phyloP scores from a whole-genome alignment of 2,329 filamentous ascomycete species.

The Cladophialophora exuberans region DNA sequence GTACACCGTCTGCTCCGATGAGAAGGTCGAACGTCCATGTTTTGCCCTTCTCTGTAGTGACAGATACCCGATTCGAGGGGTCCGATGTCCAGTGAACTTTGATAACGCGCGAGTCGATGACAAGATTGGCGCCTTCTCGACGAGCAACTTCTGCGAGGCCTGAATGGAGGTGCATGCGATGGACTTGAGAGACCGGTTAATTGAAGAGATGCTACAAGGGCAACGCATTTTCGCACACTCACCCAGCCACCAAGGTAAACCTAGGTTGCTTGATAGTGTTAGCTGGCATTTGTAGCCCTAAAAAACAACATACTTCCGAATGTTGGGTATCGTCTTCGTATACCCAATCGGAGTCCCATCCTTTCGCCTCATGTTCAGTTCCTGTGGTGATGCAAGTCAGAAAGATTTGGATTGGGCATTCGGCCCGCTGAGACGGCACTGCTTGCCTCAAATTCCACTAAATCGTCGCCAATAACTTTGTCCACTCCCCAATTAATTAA shows the following conservation, averaged over 20 bases:
- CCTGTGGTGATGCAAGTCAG: constrained; percentile 16
- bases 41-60: constrained; percentile 31
- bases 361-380: constrained; percentile 42
- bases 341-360: constrained; percentile 43
- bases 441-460: constrained; percentile 41
- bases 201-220: background rate
- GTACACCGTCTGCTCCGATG: constrained; percentile 49
- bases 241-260: constrained; percentile 36
- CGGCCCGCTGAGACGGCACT: too few relatives aligned
- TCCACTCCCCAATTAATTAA: constrained; percentile 46
- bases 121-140: constrained; percentile 42
- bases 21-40: constrained; percentile 42
- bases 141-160: constrained; percentile 46
- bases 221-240: constrained; percentile 26
- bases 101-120: constrained; percentile 43
- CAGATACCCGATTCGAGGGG: constrained; percentile 11
- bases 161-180: constrained; percentile 52
- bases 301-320: constrained; percentile 13
- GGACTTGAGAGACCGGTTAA: constrained; percentile 40
- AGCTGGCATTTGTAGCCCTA: background rate
- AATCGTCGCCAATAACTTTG: constrained; percentile 45
- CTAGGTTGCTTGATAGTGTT: constrained; percentile 21
- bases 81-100: constrained; percentile 35
- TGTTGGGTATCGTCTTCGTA: constrained; percentile 36
- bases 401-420: background rate